These are phyloP conservation scores for Pelargonium hybrid DNA, from an alignment of 441 rosid species.

Conservation along the genomic window DNA sequence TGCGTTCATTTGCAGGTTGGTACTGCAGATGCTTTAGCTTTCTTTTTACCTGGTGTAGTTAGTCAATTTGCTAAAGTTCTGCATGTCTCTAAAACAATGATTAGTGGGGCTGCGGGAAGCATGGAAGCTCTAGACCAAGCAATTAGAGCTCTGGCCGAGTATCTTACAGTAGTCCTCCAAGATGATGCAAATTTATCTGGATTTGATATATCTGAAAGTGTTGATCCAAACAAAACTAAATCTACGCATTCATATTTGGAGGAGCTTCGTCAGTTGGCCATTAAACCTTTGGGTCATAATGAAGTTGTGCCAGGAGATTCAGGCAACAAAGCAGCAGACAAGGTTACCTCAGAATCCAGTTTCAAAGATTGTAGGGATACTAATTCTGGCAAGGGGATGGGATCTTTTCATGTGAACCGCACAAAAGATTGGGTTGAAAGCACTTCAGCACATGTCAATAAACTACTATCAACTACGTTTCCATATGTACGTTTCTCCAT, in stretches of 20 bases:
- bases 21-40: conserved; percentile 79
- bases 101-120: conserved; percentile 93
- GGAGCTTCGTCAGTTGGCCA: conserved; percentile 52
- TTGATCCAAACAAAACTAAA: conserved; percentile 29
- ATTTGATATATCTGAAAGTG: conserved; percentile 26
- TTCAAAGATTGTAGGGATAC: conserved; percentile 21
- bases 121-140: conserved; percentile 77
- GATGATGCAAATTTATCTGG: conserved; percentile 55
- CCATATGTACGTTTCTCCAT: conserved; percentile 52
- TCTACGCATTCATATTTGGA: conserved; percentile 48
- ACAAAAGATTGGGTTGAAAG: conserved; percentile 70
- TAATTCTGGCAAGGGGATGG: conserved; percentile 28
- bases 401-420: conserved; percentile 61
- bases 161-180: conserved; percentile 72
- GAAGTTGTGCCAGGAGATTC: conserved; percentile 26
- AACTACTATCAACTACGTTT: conserved; percentile 57
- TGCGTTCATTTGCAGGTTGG: conserved; percentile 50
- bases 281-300: conserved; percentile 32
- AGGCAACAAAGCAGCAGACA: conserved; percentile 24
- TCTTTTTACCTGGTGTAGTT: conserved; percentile 90
- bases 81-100: conserved; percentile 61
- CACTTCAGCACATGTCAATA: conserved; percentile 59
- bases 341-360: conserved; percentile 22
- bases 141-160: conserved; percentile 81
- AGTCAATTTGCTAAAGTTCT: conserved; percentile 83